Evolutionary conservation across 1,284 basidiomycete species (phyloP), one percentile per base, ranked within the genome.

Genomic region (Tremellales sp.): DNA sequence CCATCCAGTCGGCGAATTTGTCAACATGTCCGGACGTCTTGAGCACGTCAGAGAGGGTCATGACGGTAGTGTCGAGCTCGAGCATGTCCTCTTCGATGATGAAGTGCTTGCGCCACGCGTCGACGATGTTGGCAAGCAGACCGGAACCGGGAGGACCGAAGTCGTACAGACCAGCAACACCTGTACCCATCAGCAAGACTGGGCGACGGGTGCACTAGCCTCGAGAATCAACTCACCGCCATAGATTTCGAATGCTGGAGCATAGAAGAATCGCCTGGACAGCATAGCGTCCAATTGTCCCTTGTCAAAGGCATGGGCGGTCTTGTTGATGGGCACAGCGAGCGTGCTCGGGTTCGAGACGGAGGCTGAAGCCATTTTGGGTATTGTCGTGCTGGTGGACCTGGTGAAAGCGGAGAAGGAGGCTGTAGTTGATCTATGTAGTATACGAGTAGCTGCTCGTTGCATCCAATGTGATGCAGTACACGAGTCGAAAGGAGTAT

Each of bases 1-100:
- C 88, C 96, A 98, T 98, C 93, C 93, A 98, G 72, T 98, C 96
- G 17, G 94, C 88, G 68, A 98, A 99, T 57, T 94, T 85, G 54
- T 94, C 94, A 50, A 98, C 96, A 76, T 98, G 96, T 29, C 96
- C 96, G 26, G 92, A 97, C 0, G 94, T 87, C 75, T 97, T 94
- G 73, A 98, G 93, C 4, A 99, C 94, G 13, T 93, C 81, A 1
- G 88, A 82, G 24, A 93, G 86, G 0, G 94, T 98, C 86, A 98
- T 94, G 76, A 96, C 86, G 36, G 96, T 97, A 24, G 93, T 97
- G 71, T 98, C 94, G 58, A 98, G 83, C 76, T 98, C 94, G 62
- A 96, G 85, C 96, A 98, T 99, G 77, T 91, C 85, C 71, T 99
- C 94, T 68, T 97, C 90, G 66, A 98, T 82, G 77, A 99, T 97